Conservation (phyloP, 805 yeast species). For the Metschnikowia proteae region DNA sequence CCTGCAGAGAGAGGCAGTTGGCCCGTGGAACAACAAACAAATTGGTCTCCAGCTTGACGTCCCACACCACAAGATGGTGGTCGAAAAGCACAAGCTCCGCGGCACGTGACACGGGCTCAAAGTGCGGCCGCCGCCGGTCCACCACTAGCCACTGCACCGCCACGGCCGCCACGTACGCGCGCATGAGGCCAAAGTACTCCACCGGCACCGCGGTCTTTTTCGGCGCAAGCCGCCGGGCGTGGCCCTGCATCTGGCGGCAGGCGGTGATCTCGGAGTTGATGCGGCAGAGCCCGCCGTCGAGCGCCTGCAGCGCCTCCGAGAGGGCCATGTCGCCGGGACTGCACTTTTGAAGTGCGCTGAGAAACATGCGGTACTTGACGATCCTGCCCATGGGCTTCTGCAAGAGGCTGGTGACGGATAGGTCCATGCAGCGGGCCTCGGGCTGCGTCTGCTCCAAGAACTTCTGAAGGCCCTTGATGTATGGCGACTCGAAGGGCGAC, state of each 20-base stretch:
- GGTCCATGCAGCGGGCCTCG: conserved; percentile 11
- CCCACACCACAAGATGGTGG: conserved; percentile 8
- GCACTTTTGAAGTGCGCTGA: conserved; percentile 7
- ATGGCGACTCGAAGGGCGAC: conserved; percentile 11
- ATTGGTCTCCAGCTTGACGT: background rate
- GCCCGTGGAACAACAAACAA: conserved; percentile 8
- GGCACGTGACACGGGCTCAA: conserved; percentile 3
- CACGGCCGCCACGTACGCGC: background rate
- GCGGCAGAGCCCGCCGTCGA: conserved; percentile 4
- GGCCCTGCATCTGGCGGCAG: conserved; percentile 6
- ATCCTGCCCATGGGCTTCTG: conserved; percentile 15
- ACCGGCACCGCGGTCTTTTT: background rate
- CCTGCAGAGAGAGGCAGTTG: conserved; percentile 4
- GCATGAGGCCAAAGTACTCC: background rate
- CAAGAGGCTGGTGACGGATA: conserved; percentile 14
- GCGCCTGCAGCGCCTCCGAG: conserved; percentile 4
- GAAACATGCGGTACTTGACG: conserved; percentile 15
- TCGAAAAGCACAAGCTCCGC: conserved; percentile 7
- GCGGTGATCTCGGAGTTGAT: conserved; percentile 9
- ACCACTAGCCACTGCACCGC: conserved; percentile 7
- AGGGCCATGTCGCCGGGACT: background rate
- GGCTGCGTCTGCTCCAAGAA: conserved; percentile 16
- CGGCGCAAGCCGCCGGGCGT: background rate
- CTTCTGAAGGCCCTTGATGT: conserved; percentile 10
- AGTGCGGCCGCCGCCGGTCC: conserved; percentile 3